Conservation (phyloP, 2,329 filamentous ascomycete species). For the Diaporthe vexans region DNA sequence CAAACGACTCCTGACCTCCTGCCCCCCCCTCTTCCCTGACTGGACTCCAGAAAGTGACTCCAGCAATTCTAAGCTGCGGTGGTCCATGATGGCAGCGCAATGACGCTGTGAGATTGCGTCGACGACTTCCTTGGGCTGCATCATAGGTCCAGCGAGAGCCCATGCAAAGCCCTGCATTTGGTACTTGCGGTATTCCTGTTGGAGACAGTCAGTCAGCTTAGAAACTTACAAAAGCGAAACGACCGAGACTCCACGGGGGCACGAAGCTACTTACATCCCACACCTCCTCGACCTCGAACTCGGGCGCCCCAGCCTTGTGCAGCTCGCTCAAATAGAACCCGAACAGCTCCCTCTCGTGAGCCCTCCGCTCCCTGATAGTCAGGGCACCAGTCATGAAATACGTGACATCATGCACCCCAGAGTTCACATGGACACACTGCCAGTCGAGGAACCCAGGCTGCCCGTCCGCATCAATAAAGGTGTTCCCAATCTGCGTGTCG, state of each 20-base stretch:
- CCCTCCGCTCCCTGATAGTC: conserved; percentile 55
- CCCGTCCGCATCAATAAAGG: conserved; percentile 55
- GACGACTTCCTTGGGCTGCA: conserved; percentile 52
- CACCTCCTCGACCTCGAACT: conserved; percentile 47
- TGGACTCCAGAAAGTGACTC: conserved; percentile 41
- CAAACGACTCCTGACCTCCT: conserved; percentile 17
- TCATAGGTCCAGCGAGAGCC: conserved; percentile 52
- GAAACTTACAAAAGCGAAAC: background rate
- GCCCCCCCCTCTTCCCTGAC: background rate
- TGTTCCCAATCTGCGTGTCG: conserved; percentile 59
- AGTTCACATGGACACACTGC: conserved; percentile 57
- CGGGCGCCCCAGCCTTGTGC: conserved; percentile 51
- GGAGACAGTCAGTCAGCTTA: background rate
- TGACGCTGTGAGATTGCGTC: conserved; percentile 51
- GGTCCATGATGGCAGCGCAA: conserved; percentile 51
- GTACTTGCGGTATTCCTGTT: conserved; percentile 51
- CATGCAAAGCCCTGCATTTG: conserved; percentile 52
- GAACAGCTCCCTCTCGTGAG: conserved; percentile 55
- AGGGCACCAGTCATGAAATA: conserved; percentile 57
- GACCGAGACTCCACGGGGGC: too few species aligned
- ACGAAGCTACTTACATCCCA: conserved; percentile 36
- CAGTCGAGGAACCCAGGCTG: conserved; percentile 58
- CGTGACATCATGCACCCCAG: conserved; percentile 58
- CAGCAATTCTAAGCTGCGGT: conserved; percentile 51
- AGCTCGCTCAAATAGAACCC: conserved; percentile 54